Base-by-base conservation (phyloP, 805 yeast species). In the Millerago galiae region DNA sequence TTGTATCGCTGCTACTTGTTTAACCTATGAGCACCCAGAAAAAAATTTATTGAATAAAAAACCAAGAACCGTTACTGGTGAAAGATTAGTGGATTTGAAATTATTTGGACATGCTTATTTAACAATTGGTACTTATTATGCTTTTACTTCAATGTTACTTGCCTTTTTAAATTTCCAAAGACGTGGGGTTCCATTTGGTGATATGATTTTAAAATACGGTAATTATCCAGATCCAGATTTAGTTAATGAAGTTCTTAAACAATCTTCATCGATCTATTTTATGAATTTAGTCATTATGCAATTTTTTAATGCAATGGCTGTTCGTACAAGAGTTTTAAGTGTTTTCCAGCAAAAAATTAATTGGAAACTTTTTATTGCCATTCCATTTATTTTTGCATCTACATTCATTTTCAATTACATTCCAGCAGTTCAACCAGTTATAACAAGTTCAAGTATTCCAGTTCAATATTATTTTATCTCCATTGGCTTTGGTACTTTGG, bases 401-500 rank as follows among this genome's bases (percentile, higher is more conserved):
- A 67, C 72, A 1, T 65, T 71, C 48, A 53, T 71, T 49, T 61
- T 71, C 51, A 68, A 68, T 47, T 68, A 71, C 47, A 59, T 65
- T 33, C 72, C 72, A 5, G 63, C 65, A 39, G 55, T 70, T 41
- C 67, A 67, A 40, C 46, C 42, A 1, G 54, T 60, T 14, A 52
- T 72, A 46, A 66, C 60, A 5, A 59, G 74, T 2, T 57, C 60
- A 2, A 52, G 54, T 17, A 68, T 71, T 21, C 75, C 74, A 8
- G 71, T 63, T n/a, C 68, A 70, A 47, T 67, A 65, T 52, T 72
- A 64, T 50, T 67, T 73, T 47, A 64, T 71, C 35, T 70, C 77
- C 2, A 31, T 71, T 36, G 74, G 71, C 0, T 66, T 73, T 50
- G 77, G 75, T 14, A 28, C 54, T 3, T 53, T 63, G n/a, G 62